These are phyloP conservation scores for Beta lomatogona DNA, from an alignment of 179 eudicot species.

Conservation along the genomic window DNA sequence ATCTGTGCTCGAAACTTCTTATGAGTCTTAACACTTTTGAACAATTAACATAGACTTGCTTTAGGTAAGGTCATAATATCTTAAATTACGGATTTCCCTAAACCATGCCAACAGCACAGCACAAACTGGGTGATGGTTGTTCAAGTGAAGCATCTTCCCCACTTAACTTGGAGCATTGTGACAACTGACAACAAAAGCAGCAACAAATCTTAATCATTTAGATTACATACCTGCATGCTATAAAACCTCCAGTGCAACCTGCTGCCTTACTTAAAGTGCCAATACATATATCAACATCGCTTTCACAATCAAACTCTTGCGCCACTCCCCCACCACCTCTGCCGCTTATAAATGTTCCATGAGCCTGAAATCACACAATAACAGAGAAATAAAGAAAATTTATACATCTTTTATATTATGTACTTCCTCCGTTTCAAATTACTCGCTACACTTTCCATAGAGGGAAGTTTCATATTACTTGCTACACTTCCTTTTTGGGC, in stretches of 20 bases:
- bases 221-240: constrained; percentile 83
- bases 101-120: not conserved
- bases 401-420: constrained; percentile 3
- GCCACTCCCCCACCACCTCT: constrained; percentile 91
- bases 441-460: too few relatives aligned
- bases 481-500: too few relatives aligned
- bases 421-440: too few relatives aligned
- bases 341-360: constrained; percentile 94
- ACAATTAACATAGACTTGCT: not conserved
- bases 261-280: constrained; percentile 98
- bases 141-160: not conserved
- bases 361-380: constrained; percentile 59
- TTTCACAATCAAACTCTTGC: constrained; percentile 74
- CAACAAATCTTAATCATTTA: not conserved
- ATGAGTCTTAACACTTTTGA: not conserved
- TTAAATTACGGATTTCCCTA: not conserved
- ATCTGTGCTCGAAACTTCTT: not conserved
- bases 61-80: not conserved
- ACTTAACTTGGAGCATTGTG: not conserved
- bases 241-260: constrained; percentile 95
- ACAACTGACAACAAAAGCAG: not conserved
- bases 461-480: too few relatives aligned
- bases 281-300: constrained; percentile 80
- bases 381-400: constrained; percentile 1
- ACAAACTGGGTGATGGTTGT: not conserved